phyloP scores from a whole-genome alignment of 2,329 filamentous ascomycete species.

The Blumeria hordei region DNA sequence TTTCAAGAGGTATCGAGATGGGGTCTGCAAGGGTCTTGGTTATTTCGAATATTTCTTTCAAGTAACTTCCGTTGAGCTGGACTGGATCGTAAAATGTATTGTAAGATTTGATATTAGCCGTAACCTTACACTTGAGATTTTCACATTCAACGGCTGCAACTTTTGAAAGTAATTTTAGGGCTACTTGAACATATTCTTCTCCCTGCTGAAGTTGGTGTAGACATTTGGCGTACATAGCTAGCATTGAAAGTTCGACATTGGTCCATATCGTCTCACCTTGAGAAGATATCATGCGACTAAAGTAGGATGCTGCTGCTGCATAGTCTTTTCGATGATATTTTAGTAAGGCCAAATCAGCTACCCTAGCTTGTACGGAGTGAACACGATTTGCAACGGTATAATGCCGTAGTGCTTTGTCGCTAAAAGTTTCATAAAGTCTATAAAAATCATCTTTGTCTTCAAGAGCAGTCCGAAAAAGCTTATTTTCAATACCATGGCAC shows the following conservation, averaged over 20 bases:
- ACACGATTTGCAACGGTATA: slow-evolving; percentile 56
- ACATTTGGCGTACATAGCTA: slow-evolving; percentile 67
- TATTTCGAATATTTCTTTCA: slow-evolving; percentile 12
- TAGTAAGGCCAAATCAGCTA: slow-evolving; percentile 67
- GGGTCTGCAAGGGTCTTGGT: slow-evolving; percentile 26
- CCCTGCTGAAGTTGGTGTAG: slow-evolving; percentile 50
- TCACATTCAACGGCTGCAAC: slow-evolving; percentile 30
- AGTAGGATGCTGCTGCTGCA: slow-evolving; percentile 47
- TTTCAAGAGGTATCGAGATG: slow-evolving; percentile 40
- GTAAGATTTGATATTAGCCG: slow-evolving; percentile 4
- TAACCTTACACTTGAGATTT: slow-evolving; percentile 18
- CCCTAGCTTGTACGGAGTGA: slow-evolving; percentile 51
- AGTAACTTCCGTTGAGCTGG: slow-evolving; percentile 11
- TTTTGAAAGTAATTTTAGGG: slow-evolving; percentile 51
- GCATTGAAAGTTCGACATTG: slow-evolving; percentile 55
- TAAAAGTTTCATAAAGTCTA: slow-evolving; percentile 48
- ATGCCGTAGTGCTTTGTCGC: slow-evolving; percentile 60
- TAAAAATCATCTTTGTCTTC: slow-evolving; percentile 40
- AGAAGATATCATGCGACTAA: slow-evolving; percentile 53
- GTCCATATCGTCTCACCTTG: slow-evolving; percentile 63
- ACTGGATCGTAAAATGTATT: slow-evolving; percentile 6
- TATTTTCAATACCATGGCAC: slow-evolving; percentile 25
- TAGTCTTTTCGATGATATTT: slow-evolving; percentile 59
- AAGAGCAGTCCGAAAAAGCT: slow-evolving; percentile 34
- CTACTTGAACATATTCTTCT: slow-evolving; percentile 56